Evolutionary conservation across 208 protist species (phyloP), one percentile per base, ranked within the genome.

Genomic region (Acanthamoeba royreba): DNA sequence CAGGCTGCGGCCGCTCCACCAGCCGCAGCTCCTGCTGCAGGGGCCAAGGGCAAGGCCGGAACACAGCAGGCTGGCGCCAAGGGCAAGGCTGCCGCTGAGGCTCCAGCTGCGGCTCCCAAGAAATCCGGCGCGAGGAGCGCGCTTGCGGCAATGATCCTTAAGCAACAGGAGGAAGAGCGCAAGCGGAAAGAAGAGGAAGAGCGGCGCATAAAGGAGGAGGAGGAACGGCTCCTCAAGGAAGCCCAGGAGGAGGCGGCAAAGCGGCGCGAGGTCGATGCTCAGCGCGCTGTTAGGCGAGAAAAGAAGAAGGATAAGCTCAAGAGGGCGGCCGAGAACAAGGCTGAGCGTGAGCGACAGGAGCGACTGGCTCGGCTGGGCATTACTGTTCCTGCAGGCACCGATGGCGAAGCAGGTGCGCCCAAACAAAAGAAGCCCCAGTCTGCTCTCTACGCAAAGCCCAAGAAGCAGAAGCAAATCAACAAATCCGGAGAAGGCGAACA

Each of bases 131-230:
- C 35, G 8, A 66, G 47, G 33, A 69, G 33, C 53, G 81, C 52
- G 22, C 42, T 89, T 38, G 47, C 46, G 22, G 81, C 81, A 8
- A 15, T 88, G 81, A 88, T 88, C 52, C 46, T 88, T 4, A 63
- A 55, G 35, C 81, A 88, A 47, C 81, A 88, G 81, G 81, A 88
- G 33, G 81, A 88, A 35, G 81, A 88, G 81, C 45, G 81, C 25
- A 88, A 88, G 81, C 2, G 81, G 45, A 88, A 88, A 47, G 81
- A 55, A 8, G 81, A 88, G 81, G 81, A 88, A 25, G 81, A 88
- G 35, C 81, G 81, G 11, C 45, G 35, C 1, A 1, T 40, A 11
- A 31, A n/a, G 13, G 86, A 92, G 31, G 86, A 92, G 43, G 86
- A 92, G 55, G 86, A 92, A 43, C 52, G 86, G 5, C 35, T 92